A percentile compares a stretch with the other conserved stretches of the same genome.
Conservation (phyloP, 768 basidiomycete species). For the Amanita inopinata region DNA sequence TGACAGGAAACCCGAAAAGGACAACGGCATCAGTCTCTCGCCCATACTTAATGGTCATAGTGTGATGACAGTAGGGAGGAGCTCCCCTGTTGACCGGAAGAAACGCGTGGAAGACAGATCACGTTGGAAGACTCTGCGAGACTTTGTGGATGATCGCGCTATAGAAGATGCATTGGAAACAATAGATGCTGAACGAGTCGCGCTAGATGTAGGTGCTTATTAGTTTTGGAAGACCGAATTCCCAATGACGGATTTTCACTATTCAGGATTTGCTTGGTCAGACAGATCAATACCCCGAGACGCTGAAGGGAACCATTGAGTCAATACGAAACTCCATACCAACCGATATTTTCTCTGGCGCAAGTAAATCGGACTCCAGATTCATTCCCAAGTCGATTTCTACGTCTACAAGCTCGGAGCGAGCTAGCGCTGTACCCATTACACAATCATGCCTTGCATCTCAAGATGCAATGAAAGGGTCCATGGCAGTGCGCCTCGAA, state of each 20-base stretch:
- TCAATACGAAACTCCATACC: constrained; percentile 49
- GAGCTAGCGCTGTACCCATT: constrained; percentile 15
- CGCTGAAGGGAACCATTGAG: constrained; percentile 42
- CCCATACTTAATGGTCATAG: neutral
- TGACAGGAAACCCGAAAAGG: neutral
- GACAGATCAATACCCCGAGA: constrained; percentile 63
- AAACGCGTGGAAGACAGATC: constrained; percentile 34
- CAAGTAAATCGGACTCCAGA: constrained; percentile 11
- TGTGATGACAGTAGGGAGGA: neutral
- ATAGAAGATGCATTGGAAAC: constrained; percentile 69
- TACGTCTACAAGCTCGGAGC: constrained; percentile 1
- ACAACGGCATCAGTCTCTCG: neutral
- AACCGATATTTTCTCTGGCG: constrained; percentile 9
- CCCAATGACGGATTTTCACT: neutral
- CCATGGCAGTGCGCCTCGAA: constrained; percentile 71
- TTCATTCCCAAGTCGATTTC: neutral
- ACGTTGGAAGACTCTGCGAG: constrained; percentile 74
- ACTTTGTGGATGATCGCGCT: constrained; percentile 78
- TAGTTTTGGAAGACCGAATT: no score
- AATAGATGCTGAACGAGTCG: constrained; percentile 59
- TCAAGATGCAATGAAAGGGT: constrained; percentile 47
- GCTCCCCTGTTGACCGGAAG: constrained; percentile 6
- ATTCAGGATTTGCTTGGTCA: constrained; percentile 48
- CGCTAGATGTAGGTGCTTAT: constrained; percentile 60
- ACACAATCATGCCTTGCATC: constrained; percentile 39